phyloP scores from a whole-genome alignment of 2,329 filamentous ascomycete genomes.

The Diaporthe sp. region DNA sequence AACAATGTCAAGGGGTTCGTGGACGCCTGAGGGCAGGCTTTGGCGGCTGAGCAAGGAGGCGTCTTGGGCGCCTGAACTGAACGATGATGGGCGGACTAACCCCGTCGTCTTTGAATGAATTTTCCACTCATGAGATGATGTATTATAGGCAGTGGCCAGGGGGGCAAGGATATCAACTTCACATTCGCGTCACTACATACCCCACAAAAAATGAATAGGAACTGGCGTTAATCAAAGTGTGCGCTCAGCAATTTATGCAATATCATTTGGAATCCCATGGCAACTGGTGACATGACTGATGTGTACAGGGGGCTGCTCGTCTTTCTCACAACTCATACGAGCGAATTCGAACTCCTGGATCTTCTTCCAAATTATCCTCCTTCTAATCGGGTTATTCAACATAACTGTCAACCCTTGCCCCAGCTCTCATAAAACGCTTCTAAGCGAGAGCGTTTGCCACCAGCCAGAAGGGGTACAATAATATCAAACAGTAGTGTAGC shows the following conservation, averaged over 20 bases:
- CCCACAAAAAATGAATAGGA: constrained; percentile 9
- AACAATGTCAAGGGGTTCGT: constrained; percentile 88
- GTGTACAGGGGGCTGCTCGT: background rate
- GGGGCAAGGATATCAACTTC: constrained; percentile 7
- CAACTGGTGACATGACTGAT: background rate
- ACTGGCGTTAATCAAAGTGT: background rate
- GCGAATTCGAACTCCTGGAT: background rate
- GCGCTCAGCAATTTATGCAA: background rate
- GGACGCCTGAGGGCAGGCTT: constrained; percentile 65
- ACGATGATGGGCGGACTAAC: background rate
- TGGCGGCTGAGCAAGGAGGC: too few relatives aligned
- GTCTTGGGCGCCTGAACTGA: background rate
- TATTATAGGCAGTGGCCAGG: constrained; percentile 3
- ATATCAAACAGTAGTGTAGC: background rate
- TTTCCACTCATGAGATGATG: constrained; percentile 17
- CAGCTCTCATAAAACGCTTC: background rate
- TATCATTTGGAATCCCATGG: too few relatives aligned
- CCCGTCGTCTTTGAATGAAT: background rate
- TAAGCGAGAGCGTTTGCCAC: background rate
- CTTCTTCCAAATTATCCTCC: background rate
- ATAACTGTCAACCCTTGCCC: background rate
- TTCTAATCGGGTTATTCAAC: background rate
- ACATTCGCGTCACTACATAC: constrained; percentile 2
- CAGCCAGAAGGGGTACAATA: background rate
- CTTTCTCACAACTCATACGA: background rate